phyloP scores from a whole-genome alignment of 164 flowering plant species.

The Buxus sempervirens region DNA sequence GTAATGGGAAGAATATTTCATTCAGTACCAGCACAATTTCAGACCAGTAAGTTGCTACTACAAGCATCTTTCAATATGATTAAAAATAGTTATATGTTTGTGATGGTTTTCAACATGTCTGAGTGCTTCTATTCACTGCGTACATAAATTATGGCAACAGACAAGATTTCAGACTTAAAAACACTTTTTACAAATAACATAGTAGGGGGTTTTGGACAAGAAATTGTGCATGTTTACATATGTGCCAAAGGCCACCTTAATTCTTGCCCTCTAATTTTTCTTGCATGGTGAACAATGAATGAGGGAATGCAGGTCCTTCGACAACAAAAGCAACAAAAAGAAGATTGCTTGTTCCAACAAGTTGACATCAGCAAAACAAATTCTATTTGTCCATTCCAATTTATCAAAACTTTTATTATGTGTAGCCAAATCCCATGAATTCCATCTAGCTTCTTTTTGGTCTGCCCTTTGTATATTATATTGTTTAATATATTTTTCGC shows the following conservation, averaged over 20 bases:
- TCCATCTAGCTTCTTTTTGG: too few relatives aligned
- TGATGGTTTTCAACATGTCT: not conserved
- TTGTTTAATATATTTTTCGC: too few relatives aligned
- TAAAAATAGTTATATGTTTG: not conserved
- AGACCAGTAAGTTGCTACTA: slow-evolving; percentile 68
- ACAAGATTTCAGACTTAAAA: not conserved
- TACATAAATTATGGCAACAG: not conserved
- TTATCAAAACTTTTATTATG: too few relatives aligned
- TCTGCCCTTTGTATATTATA: too few relatives aligned
- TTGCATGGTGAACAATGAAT: not conserved
- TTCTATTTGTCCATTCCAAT: too few relatives aligned
- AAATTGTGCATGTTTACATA: not conserved
- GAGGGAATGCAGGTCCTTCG: not conserved
- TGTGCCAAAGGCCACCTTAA: not conserved
- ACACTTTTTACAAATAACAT: too few relatives aligned
- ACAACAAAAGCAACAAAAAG: too few relatives aligned
- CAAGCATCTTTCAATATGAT: not conserved
- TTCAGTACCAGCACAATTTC: slow-evolving; percentile 97
- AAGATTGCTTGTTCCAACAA: too few relatives aligned
- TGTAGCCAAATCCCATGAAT: too few relatives aligned
- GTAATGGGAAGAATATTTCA: slow-evolving; percentile 87
- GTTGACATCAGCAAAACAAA: too few relatives aligned
- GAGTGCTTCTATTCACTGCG: not conserved
- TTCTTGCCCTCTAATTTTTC: not conserved
- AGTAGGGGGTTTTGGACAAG: not conserved